Evolutionary conservation across 345 rosid genomes (phyloP).

Genomic region (Sisymbrium altissimum): DNA sequence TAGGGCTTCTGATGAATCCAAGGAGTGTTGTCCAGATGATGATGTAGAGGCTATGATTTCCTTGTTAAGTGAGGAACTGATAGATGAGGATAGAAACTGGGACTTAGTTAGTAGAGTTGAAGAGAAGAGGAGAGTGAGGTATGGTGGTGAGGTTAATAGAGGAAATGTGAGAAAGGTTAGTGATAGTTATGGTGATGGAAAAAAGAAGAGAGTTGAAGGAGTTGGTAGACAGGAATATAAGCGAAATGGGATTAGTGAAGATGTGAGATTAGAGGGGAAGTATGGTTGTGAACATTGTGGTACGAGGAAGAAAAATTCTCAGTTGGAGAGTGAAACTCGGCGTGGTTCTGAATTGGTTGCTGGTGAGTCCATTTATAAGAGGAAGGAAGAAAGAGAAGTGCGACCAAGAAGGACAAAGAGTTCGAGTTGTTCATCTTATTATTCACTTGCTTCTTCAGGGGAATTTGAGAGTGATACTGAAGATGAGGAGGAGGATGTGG

Average conservation of each 20-base stretch:
- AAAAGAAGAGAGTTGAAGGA: slow-evolving; percentile 5
- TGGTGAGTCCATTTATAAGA: slow-evolving; percentile 28
- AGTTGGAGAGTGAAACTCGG: slow-evolving; percentile 15
- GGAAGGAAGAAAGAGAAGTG: slow-evolving; percentile 38
- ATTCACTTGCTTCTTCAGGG: slow-evolving; percentile 61
- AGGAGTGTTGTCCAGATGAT: slow-evolving; percentile 24
- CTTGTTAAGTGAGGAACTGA: slow-evolving; percentile 70
- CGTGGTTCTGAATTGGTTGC: slow-evolving; percentile 38
- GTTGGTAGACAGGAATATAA: slow-evolving; percentile 6
- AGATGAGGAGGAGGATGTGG: slow-evolving; percentile 37
- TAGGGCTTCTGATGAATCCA: slow-evolving; percentile 32
- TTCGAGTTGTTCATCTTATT: slow-evolving; percentile 73
- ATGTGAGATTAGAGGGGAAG: slow-evolving; percentile 1
- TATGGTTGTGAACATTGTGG: slow-evolving; percentile 34
- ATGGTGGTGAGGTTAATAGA: slow-evolving; percentile 30
- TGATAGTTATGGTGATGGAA: slow-evolving; percentile 18
- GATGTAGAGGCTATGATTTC: slow-evolving; percentile 71
- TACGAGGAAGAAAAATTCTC: slow-evolving; percentile 3
- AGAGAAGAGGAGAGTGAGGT: slow-evolving; percentile 38
- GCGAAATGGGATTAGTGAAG: not conserved
- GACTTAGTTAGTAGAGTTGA: slow-evolving; percentile 40
- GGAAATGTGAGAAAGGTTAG: slow-evolving; percentile 40
- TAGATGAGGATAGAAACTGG: slow-evolving; percentile 40
- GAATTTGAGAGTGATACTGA: slow-evolving; percentile 61
- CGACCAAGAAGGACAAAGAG: slow-evolving; percentile 41